A percentile compares a stretch with the other conserved stretches of the same genome.
Evolutionary conservation across 2,329 filamentous ascomycete species (phyloP).

Genomic region (Fusarium subtropicale): DNA sequence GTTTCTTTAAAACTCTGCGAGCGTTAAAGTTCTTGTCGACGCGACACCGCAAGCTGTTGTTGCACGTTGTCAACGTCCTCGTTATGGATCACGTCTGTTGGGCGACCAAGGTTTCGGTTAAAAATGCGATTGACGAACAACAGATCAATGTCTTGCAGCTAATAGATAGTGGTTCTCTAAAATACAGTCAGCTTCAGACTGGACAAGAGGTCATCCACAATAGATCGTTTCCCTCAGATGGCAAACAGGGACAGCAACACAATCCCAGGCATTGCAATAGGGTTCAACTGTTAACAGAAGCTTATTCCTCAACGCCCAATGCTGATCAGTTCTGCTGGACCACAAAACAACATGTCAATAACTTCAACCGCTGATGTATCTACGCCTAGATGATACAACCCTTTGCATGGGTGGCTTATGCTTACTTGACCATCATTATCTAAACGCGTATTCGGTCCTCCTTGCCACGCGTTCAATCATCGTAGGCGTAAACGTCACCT

Average conservation of each 20-base stretch:
- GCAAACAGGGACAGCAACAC: background rate
- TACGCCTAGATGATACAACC: background rate
- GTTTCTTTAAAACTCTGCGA: background rate
- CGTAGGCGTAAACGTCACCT: background rate
- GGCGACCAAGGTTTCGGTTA: background rate
- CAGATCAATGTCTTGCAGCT: background rate
- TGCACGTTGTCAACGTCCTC: background rate
- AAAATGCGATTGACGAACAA: background rate
- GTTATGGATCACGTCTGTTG: rapidly evolving
- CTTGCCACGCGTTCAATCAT: background rate
- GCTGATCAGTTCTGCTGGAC: background rate
- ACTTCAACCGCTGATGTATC: background rate
- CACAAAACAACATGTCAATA: background rate
- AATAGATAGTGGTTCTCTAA: background rate
- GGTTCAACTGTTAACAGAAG: background rate
- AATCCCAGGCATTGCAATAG: background rate
- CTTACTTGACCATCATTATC: background rate
- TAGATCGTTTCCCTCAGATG: background rate
- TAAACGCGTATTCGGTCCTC: background rate
- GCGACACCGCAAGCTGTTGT: background rate
- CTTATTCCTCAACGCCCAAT: background rate
- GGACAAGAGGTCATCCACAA: background rate
- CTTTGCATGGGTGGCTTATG: background rate
- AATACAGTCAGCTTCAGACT: background rate
- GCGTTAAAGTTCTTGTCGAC: background rate